Conservation (phyloP, 73 alveolate genomes). For the Urostyla sp. region DNA sequence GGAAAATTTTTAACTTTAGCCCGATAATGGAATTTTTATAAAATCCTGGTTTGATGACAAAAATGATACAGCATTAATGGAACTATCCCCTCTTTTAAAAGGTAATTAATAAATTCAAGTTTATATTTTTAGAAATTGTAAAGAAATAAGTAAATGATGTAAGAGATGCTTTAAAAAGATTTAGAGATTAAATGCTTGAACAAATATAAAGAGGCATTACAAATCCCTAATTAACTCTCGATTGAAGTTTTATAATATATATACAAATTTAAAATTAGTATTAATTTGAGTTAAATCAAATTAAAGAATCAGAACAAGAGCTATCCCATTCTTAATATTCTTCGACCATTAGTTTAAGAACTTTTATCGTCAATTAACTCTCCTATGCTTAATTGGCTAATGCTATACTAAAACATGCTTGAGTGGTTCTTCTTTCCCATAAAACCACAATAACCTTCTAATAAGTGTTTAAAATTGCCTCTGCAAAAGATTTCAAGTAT, state of each 20-base stretch:
- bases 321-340: no score
- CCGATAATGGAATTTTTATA: slow-evolving; percentile 97
- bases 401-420: neutral
- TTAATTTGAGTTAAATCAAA: no score
- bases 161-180: slow-evolving; percentile 88
- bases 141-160: slow-evolving; percentile 91
- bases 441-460: neutral
- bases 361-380: neutral
- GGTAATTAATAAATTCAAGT: slow-evolving; percentile 33
- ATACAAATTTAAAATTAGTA: no score
- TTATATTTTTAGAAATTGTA: slow-evolving; percentile 78
- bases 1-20: slow-evolving; percentile 90
- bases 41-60: slow-evolving; percentile 94
- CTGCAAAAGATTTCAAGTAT: neutral
- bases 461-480: neutral
- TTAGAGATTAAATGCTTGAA: slow-evolving; percentile 85
- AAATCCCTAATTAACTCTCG: slow-evolving; percentile 75
- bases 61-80: slow-evolving; percentile 92
- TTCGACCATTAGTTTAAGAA: no score
- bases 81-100: slow-evolving; percentile 88
- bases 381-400: neutral
- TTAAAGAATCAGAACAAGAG: neutral
- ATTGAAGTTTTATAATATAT: slow-evolving; percentile 23
- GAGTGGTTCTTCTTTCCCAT: neutral
- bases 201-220: slow-evolving; percentile 68